phyloP scores from a whole-genome alignment of 768 basidiomycete genomes.

The Pholiota conissans region DNA sequence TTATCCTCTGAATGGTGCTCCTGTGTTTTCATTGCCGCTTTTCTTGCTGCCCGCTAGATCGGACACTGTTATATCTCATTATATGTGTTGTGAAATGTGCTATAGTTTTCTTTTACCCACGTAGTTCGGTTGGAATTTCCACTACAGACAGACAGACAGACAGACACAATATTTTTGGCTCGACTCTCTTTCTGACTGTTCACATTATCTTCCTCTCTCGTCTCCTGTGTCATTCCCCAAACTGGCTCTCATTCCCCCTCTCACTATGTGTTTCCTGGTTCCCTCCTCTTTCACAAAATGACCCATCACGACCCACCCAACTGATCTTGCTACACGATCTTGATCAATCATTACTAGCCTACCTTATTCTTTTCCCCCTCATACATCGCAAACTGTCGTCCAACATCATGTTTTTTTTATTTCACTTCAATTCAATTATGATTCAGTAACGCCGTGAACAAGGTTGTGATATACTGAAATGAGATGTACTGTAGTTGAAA shows the following conservation, averaged over 20 bases:
- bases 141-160: slow-evolving; percentile 18
- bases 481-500: neutral
- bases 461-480: no score
- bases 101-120: slow-evolving; percentile 19
- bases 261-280: slow-evolving; percentile 13
- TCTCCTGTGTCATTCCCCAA: neutral
- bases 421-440: slow-evolving; percentile 40
- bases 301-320: slow-evolving; percentile 21
- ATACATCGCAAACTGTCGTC: slow-evolving; percentile 36
- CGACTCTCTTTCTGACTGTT: slow-evolving; percentile 9
- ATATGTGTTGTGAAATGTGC: slow-evolving; percentile 20
- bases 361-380: slow-evolving; percentile 38
- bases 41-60: slow-evolving; percentile 32
- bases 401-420: slow-evolving; percentile 45
- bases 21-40: slow-evolving; percentile 1
- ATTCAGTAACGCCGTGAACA: slow-evolving; percentile 20
- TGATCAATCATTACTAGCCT: slow-evolving; percentile 25
- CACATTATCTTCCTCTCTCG: slow-evolving; percentile 11
- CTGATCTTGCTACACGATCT: slow-evolving; percentile 15
- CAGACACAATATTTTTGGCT: slow-evolving; percentile 11
- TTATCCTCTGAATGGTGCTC: neutral
- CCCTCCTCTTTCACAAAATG: slow-evolving; percentile 11
- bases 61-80: slow-evolving; percentile 37
- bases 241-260: slow-evolving; percentile 15
- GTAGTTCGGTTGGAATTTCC: slow-evolving; percentile 18